A percentile compares a stretch with the other conserved stretches of the same genome.
These are phyloP conservation scores for Aureobasidium uvarum DNA, from an alignment of 2,329 filamentous ascomycete genomes.

Conservation along the genomic window DNA sequence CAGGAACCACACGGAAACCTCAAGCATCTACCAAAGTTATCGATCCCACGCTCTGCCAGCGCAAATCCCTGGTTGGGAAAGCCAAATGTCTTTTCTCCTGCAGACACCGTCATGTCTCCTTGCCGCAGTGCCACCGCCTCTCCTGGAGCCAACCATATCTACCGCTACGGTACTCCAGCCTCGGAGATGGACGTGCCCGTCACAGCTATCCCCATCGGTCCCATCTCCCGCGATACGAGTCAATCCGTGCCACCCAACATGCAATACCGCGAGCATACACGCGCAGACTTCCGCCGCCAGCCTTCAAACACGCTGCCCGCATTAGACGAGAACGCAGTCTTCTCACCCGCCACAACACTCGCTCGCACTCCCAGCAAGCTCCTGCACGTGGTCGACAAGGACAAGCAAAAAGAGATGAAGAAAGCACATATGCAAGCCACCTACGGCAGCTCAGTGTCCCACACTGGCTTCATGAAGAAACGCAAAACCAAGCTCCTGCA, in stretches of 20 bases:
- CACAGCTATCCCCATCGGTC: conserved; percentile 67
- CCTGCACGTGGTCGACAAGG: conserved; percentile 16
- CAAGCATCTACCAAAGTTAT: conserved; percentile 55
- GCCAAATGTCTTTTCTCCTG: conserved; percentile 29
- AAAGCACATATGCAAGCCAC: conserved; percentile 30
- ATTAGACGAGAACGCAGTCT: conserved; percentile 62
- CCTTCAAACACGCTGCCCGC: conserved; percentile 69
- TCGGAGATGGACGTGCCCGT: conserved; percentile 88
- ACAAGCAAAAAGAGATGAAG: conserved; percentile 25
- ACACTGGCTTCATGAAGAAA: conserved; percentile 91
- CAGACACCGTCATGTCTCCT: conserved; percentile 42
- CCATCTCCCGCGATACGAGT: conserved; percentile 73
- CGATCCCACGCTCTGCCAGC: conserved; percentile 51
- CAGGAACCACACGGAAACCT: conserved; percentile 53
- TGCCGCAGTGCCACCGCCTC: conserved; percentile 49
- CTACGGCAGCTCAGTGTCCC: conserved; percentile 44
- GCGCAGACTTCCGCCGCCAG: conserved; percentile 54
- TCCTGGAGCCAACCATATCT: conserved; percentile 55
- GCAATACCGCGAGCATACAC: conserved; percentile 61
- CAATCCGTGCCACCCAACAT: conserved; percentile 95
- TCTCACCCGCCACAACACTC: conserved; percentile 41
- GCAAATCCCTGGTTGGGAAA: conserved; percentile 40
- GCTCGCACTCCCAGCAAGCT: conserved; percentile 32
- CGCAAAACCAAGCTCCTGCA: conserved; percentile 84
- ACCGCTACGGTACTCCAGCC: conserved; percentile 80